phyloP scores from a whole-genome alignment of 1,284 basidiomycete species.

The Butyriboletus regius region DNA sequence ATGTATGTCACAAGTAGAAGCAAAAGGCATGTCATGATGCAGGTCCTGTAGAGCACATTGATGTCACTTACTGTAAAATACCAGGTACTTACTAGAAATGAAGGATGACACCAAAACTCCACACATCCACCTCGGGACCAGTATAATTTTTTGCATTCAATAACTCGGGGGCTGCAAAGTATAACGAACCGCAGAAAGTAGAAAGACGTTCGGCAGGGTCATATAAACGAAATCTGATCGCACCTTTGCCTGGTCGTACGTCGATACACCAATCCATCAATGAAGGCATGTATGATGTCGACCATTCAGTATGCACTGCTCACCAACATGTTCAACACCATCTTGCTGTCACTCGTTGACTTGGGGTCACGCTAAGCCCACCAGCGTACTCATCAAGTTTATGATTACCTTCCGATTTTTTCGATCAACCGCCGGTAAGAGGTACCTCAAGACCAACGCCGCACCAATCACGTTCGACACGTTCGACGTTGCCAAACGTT shows the following conservation, averaged over 20 bases:
- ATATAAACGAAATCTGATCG: constrained; percentile 31
- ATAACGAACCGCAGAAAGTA: constrained; percentile 95
- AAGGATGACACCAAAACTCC: constrained; percentile 97
- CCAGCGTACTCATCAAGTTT: too few relatives aligned
- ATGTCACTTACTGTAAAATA: too few relatives aligned
- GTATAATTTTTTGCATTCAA: constrained; percentile 95
- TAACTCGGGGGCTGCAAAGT: constrained; percentile 95
- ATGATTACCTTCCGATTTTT: too few relatives aligned
- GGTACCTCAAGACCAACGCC: constrained; percentile 29
- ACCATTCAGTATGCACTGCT: constrained; percentile 6
- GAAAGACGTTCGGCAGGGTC: constrained; percentile 77
- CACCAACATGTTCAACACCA: constrained; percentile 28
- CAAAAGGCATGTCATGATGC: too few relatives aligned
- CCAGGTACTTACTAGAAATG: too few relatives aligned
- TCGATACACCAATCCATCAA: constrained; percentile 11
- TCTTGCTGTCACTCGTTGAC: constrained; percentile 29
- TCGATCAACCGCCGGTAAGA: not conserved
- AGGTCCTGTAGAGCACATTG: too few relatives aligned
- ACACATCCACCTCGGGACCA: constrained; percentile 95
- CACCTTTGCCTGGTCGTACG: constrained; percentile 30
- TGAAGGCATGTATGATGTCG: not conserved
- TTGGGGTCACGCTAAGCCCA: constrained; percentile 7
- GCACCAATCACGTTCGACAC: constrained; percentile 33
- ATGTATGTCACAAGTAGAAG: too few relatives aligned
- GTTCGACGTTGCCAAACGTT: constrained; percentile 19